A percentile compares a stretch with the other conserved stretches of the same genome.
Conservation (phyloP, 139 green algal species). For the Chlorella vulgaris region DNA sequence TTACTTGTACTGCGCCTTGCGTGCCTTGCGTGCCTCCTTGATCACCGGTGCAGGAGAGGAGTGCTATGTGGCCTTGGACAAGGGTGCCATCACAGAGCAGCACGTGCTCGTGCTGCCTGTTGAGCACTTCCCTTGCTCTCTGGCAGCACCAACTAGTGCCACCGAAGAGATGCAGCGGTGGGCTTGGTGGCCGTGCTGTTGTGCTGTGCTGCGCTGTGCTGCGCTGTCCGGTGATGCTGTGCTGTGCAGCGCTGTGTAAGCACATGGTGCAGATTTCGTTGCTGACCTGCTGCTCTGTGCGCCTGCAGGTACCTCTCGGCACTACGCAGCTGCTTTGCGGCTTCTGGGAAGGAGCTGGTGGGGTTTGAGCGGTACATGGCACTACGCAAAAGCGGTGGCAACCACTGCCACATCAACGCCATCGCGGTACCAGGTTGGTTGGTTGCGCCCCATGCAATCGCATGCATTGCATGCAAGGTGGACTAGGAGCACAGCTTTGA, state of each 20-base stretch:
- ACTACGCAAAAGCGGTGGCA: constrained; percentile 78
- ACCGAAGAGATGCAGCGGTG: constrained; percentile 64
- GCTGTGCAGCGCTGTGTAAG: background rate
- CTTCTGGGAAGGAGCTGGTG: constrained; percentile 69
- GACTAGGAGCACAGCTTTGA: background rate
- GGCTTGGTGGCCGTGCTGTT: background rate
- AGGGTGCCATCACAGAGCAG: constrained; percentile 76
- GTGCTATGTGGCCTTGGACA: constrained; percentile 84
- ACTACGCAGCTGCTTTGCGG: constrained; percentile 66
- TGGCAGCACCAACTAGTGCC: constrained; percentile 51
- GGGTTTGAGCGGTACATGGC: constrained; percentile 90
- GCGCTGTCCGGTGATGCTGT: no score
- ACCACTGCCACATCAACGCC: constrained; percentile 91
- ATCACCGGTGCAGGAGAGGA: constrained; percentile 77
- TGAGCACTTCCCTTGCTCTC: constrained; percentile 79
- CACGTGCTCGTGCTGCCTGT: constrained; percentile 92
- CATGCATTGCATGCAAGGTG: background rate
- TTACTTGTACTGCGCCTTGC: background rate
- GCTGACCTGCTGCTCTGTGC: background rate
- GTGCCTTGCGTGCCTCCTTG: no score
- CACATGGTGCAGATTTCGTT: background rate
- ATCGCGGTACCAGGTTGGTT: constrained; percentile 57
- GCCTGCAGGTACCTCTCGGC: constrained; percentile 74
- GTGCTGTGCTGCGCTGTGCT: background rate
- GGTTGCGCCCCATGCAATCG: background rate